Percentiles rank a stretch among this genome's conserved stretches.
These are phyloP conservation scores for Leishmania tarentolae DNA, from an alignment of 208 protist genomes.

Conservation along the genomic window DNA sequence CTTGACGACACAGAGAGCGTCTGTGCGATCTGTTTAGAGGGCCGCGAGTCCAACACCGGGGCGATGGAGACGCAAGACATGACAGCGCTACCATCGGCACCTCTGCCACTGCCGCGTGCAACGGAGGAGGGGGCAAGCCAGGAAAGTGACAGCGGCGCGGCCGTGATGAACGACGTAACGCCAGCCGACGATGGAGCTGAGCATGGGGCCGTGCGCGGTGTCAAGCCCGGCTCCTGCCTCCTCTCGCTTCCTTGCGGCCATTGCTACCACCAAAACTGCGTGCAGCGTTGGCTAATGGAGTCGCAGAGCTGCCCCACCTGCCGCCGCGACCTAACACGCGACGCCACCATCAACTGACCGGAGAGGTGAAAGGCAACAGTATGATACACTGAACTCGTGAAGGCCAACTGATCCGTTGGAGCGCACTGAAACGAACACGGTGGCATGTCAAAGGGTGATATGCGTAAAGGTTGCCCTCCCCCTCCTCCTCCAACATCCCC, in stretches of 20 bases:
- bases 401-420: background rate
- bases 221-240: constrained; percentile 49
- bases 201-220: constrained; percentile 13
- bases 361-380: background rate
- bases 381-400: background rate
- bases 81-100: background rate
- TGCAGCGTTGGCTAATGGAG: constrained; percentile 72
- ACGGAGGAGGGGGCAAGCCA: background rate
- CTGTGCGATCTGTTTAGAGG: constrained; percentile 32
- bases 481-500: background rate
- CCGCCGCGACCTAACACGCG: constrained; percentile 39
- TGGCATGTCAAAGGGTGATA: background rate
- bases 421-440: background rate
- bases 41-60: background rate
- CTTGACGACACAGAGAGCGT: constrained; percentile 36
- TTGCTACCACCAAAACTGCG: constrained; percentile 67
- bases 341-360: constrained; percentile 19
- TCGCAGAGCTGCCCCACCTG: constrained; percentile 60
- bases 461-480: too few relatives aligned
- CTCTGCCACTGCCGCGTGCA: background rate
- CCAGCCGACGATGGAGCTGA: constrained; percentile 11
- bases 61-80: background rate
- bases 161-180: background rate
- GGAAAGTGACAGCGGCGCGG: background rate
- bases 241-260: constrained; percentile 57